Percentiles rank a stretch among this genome's conserved stretches.
Evolutionary conservation across 768 basidiomycete genomes (phyloP).

Genomic region (Amanita fuliginea): DNA sequence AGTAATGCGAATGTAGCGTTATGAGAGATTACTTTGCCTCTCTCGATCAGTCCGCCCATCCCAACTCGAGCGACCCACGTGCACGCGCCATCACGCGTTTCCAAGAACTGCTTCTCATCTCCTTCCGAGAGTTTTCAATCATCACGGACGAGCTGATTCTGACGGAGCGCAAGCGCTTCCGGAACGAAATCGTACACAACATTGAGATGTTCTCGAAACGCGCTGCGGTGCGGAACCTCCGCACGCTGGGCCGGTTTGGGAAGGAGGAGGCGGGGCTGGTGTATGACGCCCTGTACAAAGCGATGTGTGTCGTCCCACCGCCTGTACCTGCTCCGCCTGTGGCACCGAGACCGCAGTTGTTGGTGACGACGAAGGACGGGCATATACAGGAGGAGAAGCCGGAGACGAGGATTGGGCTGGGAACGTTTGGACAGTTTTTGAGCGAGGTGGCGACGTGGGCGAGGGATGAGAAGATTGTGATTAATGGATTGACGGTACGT

Average conservation of each 20-base stretch:
- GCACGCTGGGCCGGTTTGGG: slow-evolving; percentile 64
- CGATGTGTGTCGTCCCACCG: slow-evolving; percentile 66
- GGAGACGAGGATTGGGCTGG: slow-evolving; percentile 81
- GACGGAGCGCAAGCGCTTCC: slow-evolving; percentile 74
- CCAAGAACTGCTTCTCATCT: slow-evolving; percentile 92
- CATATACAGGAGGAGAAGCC: slow-evolving; percentile 52
- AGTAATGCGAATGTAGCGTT: slow-evolving; percentile 33
- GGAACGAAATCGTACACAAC: slow-evolving; percentile 82
- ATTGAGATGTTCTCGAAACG: slow-evolving; percentile 95
- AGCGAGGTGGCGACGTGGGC: slow-evolving; percentile 96
- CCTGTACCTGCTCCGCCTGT: slow-evolving; percentile 39
- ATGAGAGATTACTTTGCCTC: slow-evolving; percentile 95
- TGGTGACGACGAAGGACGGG: slow-evolving; percentile 47
- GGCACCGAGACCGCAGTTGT: slow-evolving; percentile 24
- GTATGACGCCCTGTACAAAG: slow-evolving; percentile 88
- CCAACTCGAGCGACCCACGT: slow-evolving; percentile 77
- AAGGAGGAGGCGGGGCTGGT: slow-evolving; percentile 84
- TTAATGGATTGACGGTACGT: slow-evolving; percentile 79
- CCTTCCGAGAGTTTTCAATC: slow-evolving; percentile 94
- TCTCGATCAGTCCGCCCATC: slow-evolving; percentile 90
- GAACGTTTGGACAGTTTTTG: slow-evolving; percentile 82
- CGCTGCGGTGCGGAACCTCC: slow-evolving; percentile 79
- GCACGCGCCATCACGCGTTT: slow-evolving; percentile 92
- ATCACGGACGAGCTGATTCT: slow-evolving; percentile 94
- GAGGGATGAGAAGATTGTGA: slow-evolving; percentile 82